A percentile compares a stretch with the other conserved stretches of the same genome.
phyloP scores from a whole-genome alignment of 164 flowering plant genomes.

The Stephania yunnanensis region DNA sequence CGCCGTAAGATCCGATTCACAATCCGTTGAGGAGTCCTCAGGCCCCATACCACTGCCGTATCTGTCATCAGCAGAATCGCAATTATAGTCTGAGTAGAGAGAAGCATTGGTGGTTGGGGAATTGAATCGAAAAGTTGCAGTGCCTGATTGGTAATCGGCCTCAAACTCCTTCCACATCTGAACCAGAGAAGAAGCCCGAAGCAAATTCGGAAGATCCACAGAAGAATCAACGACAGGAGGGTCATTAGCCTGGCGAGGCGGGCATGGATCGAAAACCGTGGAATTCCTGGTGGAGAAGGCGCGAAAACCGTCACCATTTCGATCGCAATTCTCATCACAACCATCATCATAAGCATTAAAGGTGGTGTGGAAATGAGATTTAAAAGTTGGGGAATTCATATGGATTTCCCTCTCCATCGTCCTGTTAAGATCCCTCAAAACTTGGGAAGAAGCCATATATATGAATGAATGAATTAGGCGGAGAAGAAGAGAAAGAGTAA shows the following conservation, averaged over 20 bases:
- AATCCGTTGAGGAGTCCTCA: conserved; percentile 29
- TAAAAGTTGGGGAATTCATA: conserved; percentile 16
- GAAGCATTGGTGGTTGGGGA: conserved; percentile 21
- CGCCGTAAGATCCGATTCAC: conserved; percentile 29
- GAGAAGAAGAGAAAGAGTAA: background rate
- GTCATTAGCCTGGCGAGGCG: no score
- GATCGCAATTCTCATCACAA: conserved; percentile 14
- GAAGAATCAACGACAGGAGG: conserved; percentile 26
- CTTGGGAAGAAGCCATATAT: conserved; percentile 45
- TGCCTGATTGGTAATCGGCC: conserved; percentile 26
- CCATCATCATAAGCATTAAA: conserved; percentile 13
- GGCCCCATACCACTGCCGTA: background rate
- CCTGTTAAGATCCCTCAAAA: conserved; percentile 38
- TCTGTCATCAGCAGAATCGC: conserved; percentile 21
- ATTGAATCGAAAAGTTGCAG: conserved; percentile 12
- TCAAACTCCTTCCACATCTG: conserved; percentile 68
- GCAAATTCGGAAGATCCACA: conserved; percentile 20
- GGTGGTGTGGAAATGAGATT: conserved; percentile 29
- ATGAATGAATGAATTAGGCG: background rate
- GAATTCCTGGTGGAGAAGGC: no score
- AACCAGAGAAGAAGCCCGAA: conserved; percentile 61
- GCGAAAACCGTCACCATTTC: background rate
- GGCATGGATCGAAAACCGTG: no score
- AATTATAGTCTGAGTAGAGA: conserved; percentile 17
- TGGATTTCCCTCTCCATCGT: conserved; percentile 25